A percentile compares a stretch with the other conserved stretches of the same genome.
phyloP scores from a whole-genome alignment of 2,329 filamentous ascomycete genomes.

The Fusarium liriodendri region DNA sequence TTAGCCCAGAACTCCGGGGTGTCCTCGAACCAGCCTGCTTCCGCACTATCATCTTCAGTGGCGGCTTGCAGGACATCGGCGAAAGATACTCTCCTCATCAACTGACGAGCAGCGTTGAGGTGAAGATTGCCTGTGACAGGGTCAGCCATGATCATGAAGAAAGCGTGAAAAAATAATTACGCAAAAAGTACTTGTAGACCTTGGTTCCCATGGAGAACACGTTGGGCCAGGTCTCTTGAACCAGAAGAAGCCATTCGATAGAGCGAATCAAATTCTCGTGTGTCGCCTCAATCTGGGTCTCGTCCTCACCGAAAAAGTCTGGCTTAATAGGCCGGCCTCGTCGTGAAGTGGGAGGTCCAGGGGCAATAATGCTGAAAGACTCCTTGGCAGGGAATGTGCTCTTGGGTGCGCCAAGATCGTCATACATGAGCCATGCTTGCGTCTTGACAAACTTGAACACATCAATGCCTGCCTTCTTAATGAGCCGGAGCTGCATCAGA shows the following conservation, averaged over 20 bases:
- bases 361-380: conserved; percentile 64
- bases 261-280: conserved; percentile 80
- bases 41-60: conserved; percentile 51
- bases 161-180: conserved; percentile 64
- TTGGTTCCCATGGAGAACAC: conserved; percentile 76
- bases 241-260: conserved; percentile 85
- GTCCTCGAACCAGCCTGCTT: conserved; percentile 54
- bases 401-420: conserved; percentile 54
- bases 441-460: conserved; percentile 77
- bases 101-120: conserved; percentile 65
- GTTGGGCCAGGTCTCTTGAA: conserved; percentile 77
- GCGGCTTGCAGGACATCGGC: conserved; percentile 58
- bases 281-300: conserved; percentile 64
- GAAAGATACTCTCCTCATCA: conserved; percentile 64
- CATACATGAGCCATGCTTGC: conserved; percentile 67
- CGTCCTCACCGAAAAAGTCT: conserved; percentile 76
- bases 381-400: conserved; percentile 53
- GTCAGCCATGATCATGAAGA: conserved; percentile 13
- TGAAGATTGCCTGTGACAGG: conserved; percentile 57
- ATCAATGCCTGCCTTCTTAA: conserved; percentile 80
- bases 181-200: conserved; percentile 85
- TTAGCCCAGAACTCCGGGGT: conserved; percentile 52
- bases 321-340: conserved; percentile 73
- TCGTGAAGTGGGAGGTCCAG: conserved; percentile 46
- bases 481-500: conserved; percentile 75